These are phyloP conservation scores for Tulasnella sp. DNA, from an alignment of 768 basidiomycete species.

Conservation along the genomic window DNA sequence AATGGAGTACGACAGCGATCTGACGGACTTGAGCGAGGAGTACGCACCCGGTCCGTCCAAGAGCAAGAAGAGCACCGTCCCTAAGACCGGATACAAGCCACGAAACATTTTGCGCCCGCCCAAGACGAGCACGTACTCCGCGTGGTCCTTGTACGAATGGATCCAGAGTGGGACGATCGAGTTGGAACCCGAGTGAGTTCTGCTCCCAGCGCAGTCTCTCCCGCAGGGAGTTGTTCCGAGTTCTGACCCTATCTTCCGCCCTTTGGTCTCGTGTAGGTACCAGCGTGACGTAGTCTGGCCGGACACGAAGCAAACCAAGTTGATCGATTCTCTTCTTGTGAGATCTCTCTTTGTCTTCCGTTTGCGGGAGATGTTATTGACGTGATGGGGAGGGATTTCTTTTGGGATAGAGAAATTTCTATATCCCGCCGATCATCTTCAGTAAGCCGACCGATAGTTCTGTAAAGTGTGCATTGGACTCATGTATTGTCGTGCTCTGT, in stretches of 20 bases:
- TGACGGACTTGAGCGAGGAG: not conserved
- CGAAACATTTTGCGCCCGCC: not conserved
- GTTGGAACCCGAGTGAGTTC: slow-evolving; percentile 6
- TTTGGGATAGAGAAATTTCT: slow-evolving; percentile 39
- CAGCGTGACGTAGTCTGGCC: slow-evolving; percentile 60
- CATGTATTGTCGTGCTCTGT: slow-evolving; percentile 29
- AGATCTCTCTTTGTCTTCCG: not conserved
- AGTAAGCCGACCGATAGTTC: slow-evolving; percentile 28
- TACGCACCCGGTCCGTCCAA: not conserved
- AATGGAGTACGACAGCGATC: slow-evolving; percentile 6
- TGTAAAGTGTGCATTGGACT: slow-evolving; percentile 23
- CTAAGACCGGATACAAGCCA: not conserved
- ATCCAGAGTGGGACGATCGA: slow-evolving; percentile 1
- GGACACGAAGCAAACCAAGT: slow-evolving; percentile 56
- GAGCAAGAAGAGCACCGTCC: not conserved
- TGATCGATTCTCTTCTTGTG: slow-evolving; percentile 60
- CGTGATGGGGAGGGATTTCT: not conserved
- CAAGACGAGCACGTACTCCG: not conserved
- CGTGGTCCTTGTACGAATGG: slow-evolving; percentile 1
- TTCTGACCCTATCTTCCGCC: not conserved
- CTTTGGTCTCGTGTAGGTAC: not conserved
- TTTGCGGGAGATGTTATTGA: not conserved
- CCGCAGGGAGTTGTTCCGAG: no score
- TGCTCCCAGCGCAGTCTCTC: not conserved
- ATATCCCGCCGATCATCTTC: slow-evolving; percentile 70